Percentiles rank a stretch among this genome's conserved stretches.
Conservation (phyloP, 352 stramenopile species). For the Pythium rishiriense region DNA sequence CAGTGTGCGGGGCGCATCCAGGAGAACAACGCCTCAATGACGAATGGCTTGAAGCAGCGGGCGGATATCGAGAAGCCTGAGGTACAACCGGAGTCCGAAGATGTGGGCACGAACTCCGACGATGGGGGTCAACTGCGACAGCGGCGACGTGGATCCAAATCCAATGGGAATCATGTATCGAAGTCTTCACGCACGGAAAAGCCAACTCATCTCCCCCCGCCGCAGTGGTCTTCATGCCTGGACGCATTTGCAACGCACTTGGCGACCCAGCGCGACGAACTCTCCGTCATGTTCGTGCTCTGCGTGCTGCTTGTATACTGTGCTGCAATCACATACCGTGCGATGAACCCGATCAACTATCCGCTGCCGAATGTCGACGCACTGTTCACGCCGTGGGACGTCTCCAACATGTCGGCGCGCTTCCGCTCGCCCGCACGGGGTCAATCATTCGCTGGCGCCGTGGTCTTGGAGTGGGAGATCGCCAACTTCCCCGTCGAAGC, state of each 20-base stretch:
- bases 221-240: not conserved
- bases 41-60: not conserved
- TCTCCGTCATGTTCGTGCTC: conserved; percentile 21
- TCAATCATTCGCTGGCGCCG: conserved; percentile 15
- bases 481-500: conserved; percentile 38
- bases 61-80: not conserved
- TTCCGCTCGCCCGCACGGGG: conserved; percentile 36
- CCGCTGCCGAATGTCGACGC: conserved; percentile 37
- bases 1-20: no score
- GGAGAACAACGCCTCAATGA: no score
- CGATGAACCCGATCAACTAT: conserved; percentile 37
- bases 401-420: conserved; percentile 45
- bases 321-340: conserved; percentile 42
- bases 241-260: not conserved
- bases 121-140: not conserved
- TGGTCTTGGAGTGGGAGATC: conserved; percentile 49
- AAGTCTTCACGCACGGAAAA: not conserved
- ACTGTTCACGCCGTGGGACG: conserved; percentile 41
- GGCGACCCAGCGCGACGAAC: not conserved
- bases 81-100: conserved; percentile 14
- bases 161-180: not conserved
- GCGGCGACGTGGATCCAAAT: no score
- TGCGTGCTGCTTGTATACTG: conserved; percentile 41
- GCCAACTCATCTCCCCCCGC: not conserved
- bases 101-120: not conserved